Evolutionary conservation across 768 basidiomycete species (phyloP).

Genomic region (Pulveroboletus sp.): DNA sequence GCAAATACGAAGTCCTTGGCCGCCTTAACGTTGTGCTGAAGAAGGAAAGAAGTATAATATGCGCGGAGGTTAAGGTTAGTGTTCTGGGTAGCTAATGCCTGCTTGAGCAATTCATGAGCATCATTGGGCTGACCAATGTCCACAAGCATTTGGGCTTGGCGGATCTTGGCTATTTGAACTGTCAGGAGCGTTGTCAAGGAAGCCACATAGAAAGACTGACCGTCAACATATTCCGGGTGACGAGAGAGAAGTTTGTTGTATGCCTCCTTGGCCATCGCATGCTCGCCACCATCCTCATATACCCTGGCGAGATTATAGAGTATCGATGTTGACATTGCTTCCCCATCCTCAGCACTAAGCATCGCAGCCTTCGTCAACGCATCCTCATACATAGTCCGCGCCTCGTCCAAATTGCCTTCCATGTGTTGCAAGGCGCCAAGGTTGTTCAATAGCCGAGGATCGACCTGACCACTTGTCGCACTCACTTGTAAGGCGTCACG

Average conservation of each 20-base stretch:
- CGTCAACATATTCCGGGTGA: constrained; percentile 96
- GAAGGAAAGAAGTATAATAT: constrained; percentile 89
- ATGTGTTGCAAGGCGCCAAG: constrained; percentile 71
- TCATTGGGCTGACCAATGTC: constrained; percentile 67
- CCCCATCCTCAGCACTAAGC: constrained; percentile 45
- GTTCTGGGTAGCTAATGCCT: constrained; percentile 75
- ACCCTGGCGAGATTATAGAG: constrained; percentile 90
- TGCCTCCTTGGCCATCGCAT: constrained; percentile 70
- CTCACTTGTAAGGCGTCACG: constrained; percentile 68
- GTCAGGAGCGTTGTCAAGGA: constrained; percentile 6
- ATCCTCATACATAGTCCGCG: constrained; percentile 63
- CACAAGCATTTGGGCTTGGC: constrained; percentile 78
- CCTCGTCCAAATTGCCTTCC: constrained; percentile 53
- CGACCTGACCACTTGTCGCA: constrained; percentile 43
- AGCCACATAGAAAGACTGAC: constrained; percentile 42
- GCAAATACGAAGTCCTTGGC: constrained; percentile 89
- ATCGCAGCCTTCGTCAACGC: constrained; percentile 58
- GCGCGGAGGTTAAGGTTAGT: constrained; percentile 84
- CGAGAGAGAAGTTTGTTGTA: constrained; percentile 83
- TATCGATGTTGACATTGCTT: constrained; percentile 75
- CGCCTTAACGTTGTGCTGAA: constrained; percentile 64
- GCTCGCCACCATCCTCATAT: constrained; percentile 81
- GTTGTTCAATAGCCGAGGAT: constrained; percentile 77
- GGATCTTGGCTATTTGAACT: constrained; percentile 71
- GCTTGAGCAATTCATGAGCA: constrained; percentile 86